Evolutionary conservation across 768 basidiomycete species (phyloP).

Genomic region (Botryobasidium botryosum): DNA sequence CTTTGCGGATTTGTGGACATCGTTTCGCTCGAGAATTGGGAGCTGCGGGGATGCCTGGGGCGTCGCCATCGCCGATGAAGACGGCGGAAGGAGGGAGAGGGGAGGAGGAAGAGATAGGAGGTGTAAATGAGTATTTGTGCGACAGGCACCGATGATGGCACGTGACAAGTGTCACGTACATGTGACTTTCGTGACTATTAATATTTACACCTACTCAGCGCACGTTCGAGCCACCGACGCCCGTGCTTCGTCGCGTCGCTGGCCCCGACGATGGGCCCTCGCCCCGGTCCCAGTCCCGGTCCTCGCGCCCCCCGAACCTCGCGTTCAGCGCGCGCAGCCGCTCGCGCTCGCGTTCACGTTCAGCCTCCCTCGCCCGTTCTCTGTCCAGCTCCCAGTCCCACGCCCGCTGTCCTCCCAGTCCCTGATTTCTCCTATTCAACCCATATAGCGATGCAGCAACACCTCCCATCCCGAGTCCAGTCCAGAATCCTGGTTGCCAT

Average conservation of each 20-base stretch:
- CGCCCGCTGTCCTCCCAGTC: slow-evolving; percentile 9
- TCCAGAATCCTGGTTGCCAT: slow-evolving; percentile 71
- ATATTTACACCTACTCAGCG: slow-evolving; percentile 1
- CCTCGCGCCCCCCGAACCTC: background rate
- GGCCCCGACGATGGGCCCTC: slow-evolving; percentile 1
- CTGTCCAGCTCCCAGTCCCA: slow-evolving; percentile 14
- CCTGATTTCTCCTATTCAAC: slow-evolving; percentile 22
- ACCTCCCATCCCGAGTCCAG: slow-evolving; percentile 60
- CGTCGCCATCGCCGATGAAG: background rate
- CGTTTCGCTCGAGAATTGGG: slow-evolving; percentile 39
- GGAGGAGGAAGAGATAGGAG: too few relatives aligned
- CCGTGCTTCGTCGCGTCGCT: slow-evolving; percentile 4
- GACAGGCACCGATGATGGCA: too few relatives aligned
- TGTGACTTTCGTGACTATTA: background rate
- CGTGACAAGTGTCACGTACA: too few relatives aligned
- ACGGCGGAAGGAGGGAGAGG: background rate
- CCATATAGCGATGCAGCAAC: slow-evolving; percentile 30
- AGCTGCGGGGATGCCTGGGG: too few relatives aligned
- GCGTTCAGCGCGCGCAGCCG: background rate
- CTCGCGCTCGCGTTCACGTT: background rate
- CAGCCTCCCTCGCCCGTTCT: background rate
- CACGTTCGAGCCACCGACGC: slow-evolving; percentile 7
- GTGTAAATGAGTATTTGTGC: too few relatives aligned
- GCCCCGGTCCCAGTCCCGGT: background rate
- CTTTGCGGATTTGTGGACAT: slow-evolving; percentile 71